Evolutionary conservation across 2,329 filamentous ascomycete genomes (phyloP).

Genomic region (Colletotrichum sublineola): DNA sequence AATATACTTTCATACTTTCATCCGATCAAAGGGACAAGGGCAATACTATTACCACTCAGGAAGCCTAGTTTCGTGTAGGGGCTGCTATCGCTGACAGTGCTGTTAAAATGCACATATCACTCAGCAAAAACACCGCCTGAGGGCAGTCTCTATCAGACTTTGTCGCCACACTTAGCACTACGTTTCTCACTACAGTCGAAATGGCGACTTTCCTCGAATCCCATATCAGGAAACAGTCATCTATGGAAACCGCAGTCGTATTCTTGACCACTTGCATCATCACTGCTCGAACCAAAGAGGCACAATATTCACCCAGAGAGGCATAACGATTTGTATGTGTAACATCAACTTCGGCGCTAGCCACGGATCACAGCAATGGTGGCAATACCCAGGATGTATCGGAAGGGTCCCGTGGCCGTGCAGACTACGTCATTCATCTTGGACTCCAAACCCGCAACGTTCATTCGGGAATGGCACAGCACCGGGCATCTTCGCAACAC

Average conservation of each 20-base stretch:
- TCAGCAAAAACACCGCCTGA: not conserved
- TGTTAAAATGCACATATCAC: not conserved
- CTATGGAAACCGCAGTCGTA: not conserved
- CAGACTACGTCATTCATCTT: slow-evolving; percentile 19
- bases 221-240: no score
- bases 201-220: not conserved
- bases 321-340: not conserved
- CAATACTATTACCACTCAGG: not conserved
- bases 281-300: not conserved
- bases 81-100: not conserved
- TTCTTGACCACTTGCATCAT: not conserved
- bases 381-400: slow-evolving; percentile 6
- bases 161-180: not conserved
- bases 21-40: not conserved
- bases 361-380: not conserved
- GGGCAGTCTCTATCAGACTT: not conserved
- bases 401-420: not conserved
- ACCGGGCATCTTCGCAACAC: not conserved
- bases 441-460: not conserved
- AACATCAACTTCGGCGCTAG: not conserved
- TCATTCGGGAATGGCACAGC: not conserved
- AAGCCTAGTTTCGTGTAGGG: not conserved
- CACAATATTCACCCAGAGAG: not conserved
- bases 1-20: not conserved
- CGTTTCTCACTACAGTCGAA: not conserved